Evolutionary conservation across 192 early-diverging fungal genomes (phyloP), one percentile per base, ranked within the genome.

Genomic region (Coemansia sp.): DNA sequence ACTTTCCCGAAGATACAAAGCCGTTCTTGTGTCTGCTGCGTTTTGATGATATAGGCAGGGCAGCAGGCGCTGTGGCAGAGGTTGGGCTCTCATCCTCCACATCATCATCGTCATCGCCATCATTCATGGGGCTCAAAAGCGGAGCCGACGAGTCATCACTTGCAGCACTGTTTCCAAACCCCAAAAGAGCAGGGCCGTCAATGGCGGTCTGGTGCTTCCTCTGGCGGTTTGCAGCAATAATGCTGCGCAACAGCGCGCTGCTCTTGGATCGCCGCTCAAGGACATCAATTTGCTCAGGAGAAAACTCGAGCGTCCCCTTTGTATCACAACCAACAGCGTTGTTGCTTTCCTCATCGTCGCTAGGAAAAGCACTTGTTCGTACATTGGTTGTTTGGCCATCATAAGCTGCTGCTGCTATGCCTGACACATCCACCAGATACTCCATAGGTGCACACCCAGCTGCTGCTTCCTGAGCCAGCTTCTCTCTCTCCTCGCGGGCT

Each of bases 241-340:
- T 81, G 43, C 79, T 81, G 23, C 69, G 66, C 39, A 81, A 34
- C 30, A 81, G 59, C 33, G 79, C 79, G 37, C 61, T 81, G 52
- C 74, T 56, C 40, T 63, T 66, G 20, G 71, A 67, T 20, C 71
- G 66, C 7, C 64, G 66, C 31, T 70, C 77, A 12, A 79, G 35
- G 26, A 64, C 34, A 9, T 63, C 61, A 26, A 29, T 7, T 16
- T 51, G 56, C n/a, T 53, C 63, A 7, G 63, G 28, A 1, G 52
- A 51, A 26, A 26, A 29, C 34, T 43, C 45, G 4, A 34, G 45
- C 23, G 42, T 35, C 10, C 58, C 39, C 12, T 31, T 10, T 13
- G 34, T 18, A 16, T 58, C 60, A 23, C n/a, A n/a, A n/a, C 42
- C 57, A 48, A 43, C 55, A 6, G 49, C 53, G 9, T 29, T 65